These are phyloP conservation scores for Fusarium agapanthi DNA, from an alignment of 2,329 filamentous ascomycete species.

Conservation along the genomic window DNA sequence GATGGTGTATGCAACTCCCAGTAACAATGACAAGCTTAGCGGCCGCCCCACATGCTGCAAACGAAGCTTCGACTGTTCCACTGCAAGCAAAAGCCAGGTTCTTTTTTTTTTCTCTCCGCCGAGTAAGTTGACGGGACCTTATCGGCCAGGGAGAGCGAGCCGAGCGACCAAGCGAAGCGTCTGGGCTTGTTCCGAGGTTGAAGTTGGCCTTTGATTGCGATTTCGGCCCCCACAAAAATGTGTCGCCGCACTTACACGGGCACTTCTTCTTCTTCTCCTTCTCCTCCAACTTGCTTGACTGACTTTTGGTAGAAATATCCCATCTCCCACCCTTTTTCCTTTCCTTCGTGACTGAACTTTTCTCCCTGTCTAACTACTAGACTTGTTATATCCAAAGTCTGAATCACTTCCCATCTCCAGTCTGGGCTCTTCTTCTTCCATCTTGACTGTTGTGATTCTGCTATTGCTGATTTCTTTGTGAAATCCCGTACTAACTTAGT, in stretches of 20 bases:
- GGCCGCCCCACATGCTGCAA: constrained; percentile 41
- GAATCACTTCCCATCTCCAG: neutral
- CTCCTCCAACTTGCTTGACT: neutral
- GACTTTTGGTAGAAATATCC: constrained; percentile 37
- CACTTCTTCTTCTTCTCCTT: neutral
- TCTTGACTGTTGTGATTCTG: constrained; percentile 20
- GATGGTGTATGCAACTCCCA: constrained; percentile 33
- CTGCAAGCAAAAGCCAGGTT: constrained; percentile 5
- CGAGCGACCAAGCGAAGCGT: neutral
- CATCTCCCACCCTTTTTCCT: constrained; percentile 37
- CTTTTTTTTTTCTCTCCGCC: constrained; percentile 18
- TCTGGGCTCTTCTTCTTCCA: neutral
- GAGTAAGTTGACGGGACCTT: constrained; percentile 22
- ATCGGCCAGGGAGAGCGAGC: constrained; percentile 20
- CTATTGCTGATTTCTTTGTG: constrained; percentile 16
- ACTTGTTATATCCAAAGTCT: constrained; percentile 8
- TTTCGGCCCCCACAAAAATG: constrained; percentile 30
- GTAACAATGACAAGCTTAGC: constrained; percentile 17
- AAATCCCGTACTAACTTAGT: constrained; percentile 6
- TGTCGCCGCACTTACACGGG: constrained; percentile 37
- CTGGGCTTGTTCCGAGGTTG: constrained; percentile 17
- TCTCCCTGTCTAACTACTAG: constrained; percentile 6
- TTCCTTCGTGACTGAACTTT: constrained; percentile 6
- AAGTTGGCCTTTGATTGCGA: constrained; percentile 9
- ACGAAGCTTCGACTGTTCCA: constrained; percentile 26